Percentiles rank a stretch among this genome's conserved stretches.
Evolutionary conservation across 345 rosid species (phyloP).

Genomic region (Microcos paniculata): DNA sequence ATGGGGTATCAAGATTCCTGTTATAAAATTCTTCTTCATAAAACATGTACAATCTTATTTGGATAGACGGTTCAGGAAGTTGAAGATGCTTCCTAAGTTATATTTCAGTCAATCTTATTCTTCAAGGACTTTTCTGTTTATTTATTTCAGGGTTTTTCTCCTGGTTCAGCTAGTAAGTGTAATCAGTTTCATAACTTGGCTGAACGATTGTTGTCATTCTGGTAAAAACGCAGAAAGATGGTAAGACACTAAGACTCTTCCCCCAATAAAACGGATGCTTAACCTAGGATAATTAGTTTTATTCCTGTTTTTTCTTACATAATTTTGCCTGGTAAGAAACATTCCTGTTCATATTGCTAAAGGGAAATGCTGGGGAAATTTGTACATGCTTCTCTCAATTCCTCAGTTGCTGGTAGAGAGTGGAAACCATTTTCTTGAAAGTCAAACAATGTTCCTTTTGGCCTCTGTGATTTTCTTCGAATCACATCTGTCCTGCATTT

Average conservation of each 20-base stretch:
- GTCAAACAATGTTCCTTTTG: neutral
- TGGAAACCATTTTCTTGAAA: neutral
- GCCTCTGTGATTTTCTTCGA: neutral
- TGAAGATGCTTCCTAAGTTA: conserved; percentile 15
- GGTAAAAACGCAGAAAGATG: conserved; percentile 70
- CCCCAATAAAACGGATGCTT: neutral
- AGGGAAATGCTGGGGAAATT: neutral
- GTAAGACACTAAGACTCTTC: conserved; percentile 45
- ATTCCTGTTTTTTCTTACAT: neutral
- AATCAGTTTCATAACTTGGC: conserved; percentile 90
- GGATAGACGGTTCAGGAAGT: conserved; percentile 12
- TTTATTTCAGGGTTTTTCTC: conserved; percentile 78
- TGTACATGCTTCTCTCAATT: neutral
- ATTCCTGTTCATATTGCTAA: neutral
- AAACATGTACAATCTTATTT: conserved; percentile 25
- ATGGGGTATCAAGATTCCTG: conserved; percentile 63
- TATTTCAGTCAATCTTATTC: neutral
- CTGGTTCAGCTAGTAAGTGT: conserved; percentile 86
- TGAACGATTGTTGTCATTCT: conserved; percentile 66
- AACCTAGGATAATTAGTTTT: neutral
- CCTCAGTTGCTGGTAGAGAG: neutral
- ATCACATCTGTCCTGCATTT: neutral
- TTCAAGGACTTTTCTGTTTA: conserved; percentile 5
- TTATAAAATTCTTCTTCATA: conserved; percentile 18
- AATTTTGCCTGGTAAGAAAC: neutral